Conservation (phyloP, 2,329 filamentous ascomycete genomes). For the Torrubiella hemipterigena region DNA sequence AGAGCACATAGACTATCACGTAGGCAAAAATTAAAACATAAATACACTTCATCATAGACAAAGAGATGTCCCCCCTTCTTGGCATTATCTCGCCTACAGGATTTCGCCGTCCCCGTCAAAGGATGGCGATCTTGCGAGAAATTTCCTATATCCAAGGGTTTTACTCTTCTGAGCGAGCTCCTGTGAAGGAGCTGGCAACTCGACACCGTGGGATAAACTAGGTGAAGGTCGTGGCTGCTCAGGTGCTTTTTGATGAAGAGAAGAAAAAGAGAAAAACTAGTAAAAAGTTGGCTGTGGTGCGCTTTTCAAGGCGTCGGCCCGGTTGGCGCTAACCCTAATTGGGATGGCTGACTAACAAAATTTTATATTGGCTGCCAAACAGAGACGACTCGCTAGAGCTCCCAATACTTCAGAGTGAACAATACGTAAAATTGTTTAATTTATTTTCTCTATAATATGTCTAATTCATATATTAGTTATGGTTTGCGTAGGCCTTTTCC, state of each 20-base stretch:
- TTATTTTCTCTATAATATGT: too few species aligned
- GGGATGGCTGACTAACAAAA: background rate
- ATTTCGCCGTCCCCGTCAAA: conserved; percentile 9
- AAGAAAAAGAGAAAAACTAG: conserved; percentile 21
- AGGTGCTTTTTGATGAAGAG: conserved; percentile 50
- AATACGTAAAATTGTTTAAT: background rate
- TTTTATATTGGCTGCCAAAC: background rate
- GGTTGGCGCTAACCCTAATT: background rate
- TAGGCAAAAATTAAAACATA: conserved; percentile 1
- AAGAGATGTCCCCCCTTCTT: conserved; percentile 46
- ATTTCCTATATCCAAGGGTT: conserved; percentile 53
- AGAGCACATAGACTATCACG: too few species aligned
- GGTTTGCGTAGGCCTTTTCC: conserved; percentile 33
- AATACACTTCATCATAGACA: background rate
- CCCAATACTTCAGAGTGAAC: too few species aligned
- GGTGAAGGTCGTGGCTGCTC: conserved; percentile 54
- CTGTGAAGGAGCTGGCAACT: conserved; percentile 42
- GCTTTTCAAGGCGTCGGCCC: background rate
- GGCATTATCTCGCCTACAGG: conserved; percentile 43
- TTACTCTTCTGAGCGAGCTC: conserved; percentile 46
- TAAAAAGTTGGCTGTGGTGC: conserved; percentile 14
- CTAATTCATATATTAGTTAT: too few species aligned
- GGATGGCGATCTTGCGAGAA: conserved; percentile 30
- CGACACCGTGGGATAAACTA: conserved; percentile 43
- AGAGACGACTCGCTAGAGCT: too few species aligned